phyloP scores from a whole-genome alignment of 306 rosid species.

The Cucumis sativus region Cucumber_9930_V3 NC_026661.2:1614501-1615000 shows the following conservation, averaged over 20 bases:
- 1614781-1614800: slow-evolving; percentile 87
- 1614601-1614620: background rate
- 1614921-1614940: slow-evolving; percentile 28
- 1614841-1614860: slow-evolving; percentile 24
- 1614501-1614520: background rate
- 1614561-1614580: background rate
- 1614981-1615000: slow-evolving; percentile 19
- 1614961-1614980: slow-evolving; percentile 8
- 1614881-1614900: slow-evolving; percentile 34
- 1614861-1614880: slow-evolving; percentile 28
- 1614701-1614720: slow-evolving; percentile 25
- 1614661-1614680: background rate
- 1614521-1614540: no score
- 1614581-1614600: background rate
- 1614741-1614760: background rate
- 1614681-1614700: background rate
- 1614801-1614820: slow-evolving; percentile 51
- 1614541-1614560: background rate
- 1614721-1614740: slow-evolving; percentile 20
- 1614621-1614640: background rate
- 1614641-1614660: background rate
- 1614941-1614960: slow-evolving; percentile 8
- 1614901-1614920: slow-evolving; percentile 26
- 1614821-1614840: slow-evolving; percentile 42
- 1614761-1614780: slow-evolving; percentile 51